Percentiles rank a stretch among this genome's conserved stretches.
These are phyloP conservation scores for Carex myosuroides DNA, from an alignment of 176 grass and related monocot species.

Conservation along the genomic window DNA sequence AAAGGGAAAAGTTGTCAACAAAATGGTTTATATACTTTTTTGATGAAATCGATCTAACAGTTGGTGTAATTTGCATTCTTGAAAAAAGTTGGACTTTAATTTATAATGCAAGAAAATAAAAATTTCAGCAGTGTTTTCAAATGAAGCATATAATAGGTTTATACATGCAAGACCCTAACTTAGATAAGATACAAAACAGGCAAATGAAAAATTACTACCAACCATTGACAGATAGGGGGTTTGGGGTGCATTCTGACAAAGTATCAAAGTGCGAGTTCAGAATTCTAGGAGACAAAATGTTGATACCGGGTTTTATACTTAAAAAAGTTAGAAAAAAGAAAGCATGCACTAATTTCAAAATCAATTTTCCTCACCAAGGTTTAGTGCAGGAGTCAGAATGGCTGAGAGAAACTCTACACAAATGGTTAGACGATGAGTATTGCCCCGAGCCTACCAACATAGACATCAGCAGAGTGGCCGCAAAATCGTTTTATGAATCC, in stretches of 20 bases:
- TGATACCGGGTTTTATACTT: not conserved
- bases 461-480: conserved; percentile 70
- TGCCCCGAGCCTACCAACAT: conserved; percentile 74
- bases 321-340: not conserved
- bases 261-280: not conserved
- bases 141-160: not conserved
- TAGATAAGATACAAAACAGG: not conserved
- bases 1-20: not conserved
- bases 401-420: conserved; percentile 69
- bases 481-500: conserved; percentile 53
- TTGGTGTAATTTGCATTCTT: not conserved
- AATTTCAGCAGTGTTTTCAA: not conserved
- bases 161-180: not conserved
- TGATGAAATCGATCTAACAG: not conserved
- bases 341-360: not conserved
- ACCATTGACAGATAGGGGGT: not conserved
- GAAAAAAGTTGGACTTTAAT: not conserved
- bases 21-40: not conserved
- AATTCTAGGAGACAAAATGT: not conserved
- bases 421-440: conserved; percentile 81
- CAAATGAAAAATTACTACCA: not conserved
- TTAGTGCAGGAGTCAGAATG: conserved; percentile 73
- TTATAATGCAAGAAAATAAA: not conserved
- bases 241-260: not conserved
- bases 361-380: not conserved